phyloP scores from a whole-genome alignment of 768 basidiomycete species.

The Boletus tomentosulus region DNA sequence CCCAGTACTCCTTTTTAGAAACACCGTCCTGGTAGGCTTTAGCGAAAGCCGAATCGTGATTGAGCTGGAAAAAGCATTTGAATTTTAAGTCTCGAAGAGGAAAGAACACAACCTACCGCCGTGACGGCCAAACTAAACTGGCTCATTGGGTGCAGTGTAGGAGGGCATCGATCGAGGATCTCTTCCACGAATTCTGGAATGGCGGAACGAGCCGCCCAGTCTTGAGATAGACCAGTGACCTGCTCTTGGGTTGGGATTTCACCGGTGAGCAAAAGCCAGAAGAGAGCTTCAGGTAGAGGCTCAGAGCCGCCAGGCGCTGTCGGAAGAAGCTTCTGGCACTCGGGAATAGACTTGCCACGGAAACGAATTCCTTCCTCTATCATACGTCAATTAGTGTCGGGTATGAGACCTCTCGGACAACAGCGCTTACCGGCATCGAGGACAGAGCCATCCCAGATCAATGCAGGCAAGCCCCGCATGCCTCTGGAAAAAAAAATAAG shows the following conservation, averaged over 20 bases:
- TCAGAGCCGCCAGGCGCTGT: constrained; percentile 86
- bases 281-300: constrained; percentile 89
- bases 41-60: constrained; percentile 95
- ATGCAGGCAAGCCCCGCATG: constrained; percentile 85
- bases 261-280: constrained; percentile 94
- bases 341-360: constrained; percentile 93
- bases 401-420: not conserved
- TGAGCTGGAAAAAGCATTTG: constrained; percentile 46
- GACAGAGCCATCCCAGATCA: constrained; percentile 98
- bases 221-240: constrained; percentile 77
- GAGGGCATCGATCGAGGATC: constrained; percentile 87
- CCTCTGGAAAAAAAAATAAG: constrained; percentile 44
- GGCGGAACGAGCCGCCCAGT: constrained; percentile 91
- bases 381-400: not conserved
- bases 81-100: not conserved
- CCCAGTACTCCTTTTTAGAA: constrained; percentile 97
- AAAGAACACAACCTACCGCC: constrained; percentile 49
- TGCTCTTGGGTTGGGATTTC: constrained; percentile 92
- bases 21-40: constrained; percentile 91
- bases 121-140: constrained; percentile 97
- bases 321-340: constrained; percentile 81
- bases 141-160: constrained; percentile 97
- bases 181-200: constrained; percentile 97
- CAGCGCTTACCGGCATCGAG: constrained; percentile 74
- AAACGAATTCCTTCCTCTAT: constrained; percentile 96